Evolutionary conservation across 306 rosid genomes (phyloP).

Genomic region (Acacia crassicarpa): DNA sequence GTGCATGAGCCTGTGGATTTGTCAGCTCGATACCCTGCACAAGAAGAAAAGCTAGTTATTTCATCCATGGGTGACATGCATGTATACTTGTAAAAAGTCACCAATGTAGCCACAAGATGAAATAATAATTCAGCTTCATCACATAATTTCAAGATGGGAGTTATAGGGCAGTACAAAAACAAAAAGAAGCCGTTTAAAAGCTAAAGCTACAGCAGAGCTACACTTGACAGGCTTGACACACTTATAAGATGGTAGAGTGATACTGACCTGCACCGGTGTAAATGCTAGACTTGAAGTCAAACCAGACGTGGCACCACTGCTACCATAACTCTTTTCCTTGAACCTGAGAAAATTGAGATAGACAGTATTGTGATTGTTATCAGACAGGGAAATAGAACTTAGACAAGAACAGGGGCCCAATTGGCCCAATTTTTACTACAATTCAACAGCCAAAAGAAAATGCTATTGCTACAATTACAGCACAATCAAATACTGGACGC

Average conservation of each 20-base stretch:
- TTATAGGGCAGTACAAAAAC: neutral
- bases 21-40: conserved; percentile 91
- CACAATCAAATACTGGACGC: conserved; percentile 16
- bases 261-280: conserved; percentile 89
- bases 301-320: conserved; percentile 95
- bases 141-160: neutral
- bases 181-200: neutral
- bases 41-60: neutral
- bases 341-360: conserved; percentile 53
- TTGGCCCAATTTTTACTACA: neutral
- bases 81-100: neutral
- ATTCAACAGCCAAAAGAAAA: neutral
- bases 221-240: neutral
- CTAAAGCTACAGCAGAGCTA: neutral
- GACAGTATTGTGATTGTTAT: conserved; percentile 10
- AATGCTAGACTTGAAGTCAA: conserved; percentile 91
- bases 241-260: neutral
- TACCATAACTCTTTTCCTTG: conserved; percentile 84
- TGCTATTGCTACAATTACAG: neutral
- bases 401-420: conserved; percentile 7
- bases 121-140: neutral
- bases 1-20: conserved; percentile 93
- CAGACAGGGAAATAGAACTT: conserved; percentile 8
- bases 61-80: neutral
- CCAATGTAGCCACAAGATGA: neutral